Evolutionary conservation across 2,329 filamentous ascomycete genomes (phyloP).

Genomic region (Epichloe coenophiala): DNA sequence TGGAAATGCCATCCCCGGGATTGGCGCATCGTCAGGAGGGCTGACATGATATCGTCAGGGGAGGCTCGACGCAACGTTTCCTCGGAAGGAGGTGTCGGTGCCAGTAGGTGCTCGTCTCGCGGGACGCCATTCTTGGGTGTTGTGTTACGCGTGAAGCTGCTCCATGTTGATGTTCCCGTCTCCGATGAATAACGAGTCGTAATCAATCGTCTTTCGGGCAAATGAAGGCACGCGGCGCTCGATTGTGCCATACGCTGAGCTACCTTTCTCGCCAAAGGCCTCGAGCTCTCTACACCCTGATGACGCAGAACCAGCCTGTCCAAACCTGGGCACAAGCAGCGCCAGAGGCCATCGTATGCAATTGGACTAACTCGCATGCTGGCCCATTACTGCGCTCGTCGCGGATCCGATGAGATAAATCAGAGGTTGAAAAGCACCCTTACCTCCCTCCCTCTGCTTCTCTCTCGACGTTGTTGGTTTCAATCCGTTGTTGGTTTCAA

Average conservation of each 20-base stretch:
- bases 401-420: no score
- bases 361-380: conserved; percentile 20
- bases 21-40: conserved; percentile 16
- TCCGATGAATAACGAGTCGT: neutral
- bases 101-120: conserved; percentile 9
- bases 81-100: conserved; percentile 9
- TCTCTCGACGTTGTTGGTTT: no score
- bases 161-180: neutral
- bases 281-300: conserved; percentile 15
- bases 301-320: conserved; percentile 25
- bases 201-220: neutral
- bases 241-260: conserved; percentile 2
- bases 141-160: neutral
- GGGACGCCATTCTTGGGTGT: neutral
- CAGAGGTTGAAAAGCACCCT: no score
- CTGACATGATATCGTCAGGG: conserved; percentile 14
- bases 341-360: conserved; percentile 46
- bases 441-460: no score
- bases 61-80: conserved; percentile 8
- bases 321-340: conserved; percentile 46
- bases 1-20: conserved; percentile 8
- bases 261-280: neutral
- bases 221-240: neutral
- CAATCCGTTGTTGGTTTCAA: no score
- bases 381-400: neutral